phyloP scores from a whole-genome alignment of 352 stramenopile species.

The Globisporangium canariense region DNA sequence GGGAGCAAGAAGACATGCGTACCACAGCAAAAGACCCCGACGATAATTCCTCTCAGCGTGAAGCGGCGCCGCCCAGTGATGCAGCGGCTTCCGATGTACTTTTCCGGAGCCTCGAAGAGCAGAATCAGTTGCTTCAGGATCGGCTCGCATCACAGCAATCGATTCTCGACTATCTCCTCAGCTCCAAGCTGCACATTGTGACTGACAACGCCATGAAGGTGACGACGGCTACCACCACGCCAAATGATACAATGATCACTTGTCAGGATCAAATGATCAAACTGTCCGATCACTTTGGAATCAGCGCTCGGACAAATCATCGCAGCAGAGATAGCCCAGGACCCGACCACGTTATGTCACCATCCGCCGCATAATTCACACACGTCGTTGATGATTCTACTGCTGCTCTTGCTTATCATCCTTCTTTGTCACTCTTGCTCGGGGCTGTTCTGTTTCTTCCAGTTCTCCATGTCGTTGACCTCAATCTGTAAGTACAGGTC shows the following conservation, averaged over 20 bases:
- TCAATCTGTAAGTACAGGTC: slow-evolving; percentile 50
- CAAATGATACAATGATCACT: not conserved
- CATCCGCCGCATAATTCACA: slow-evolving; percentile 2
- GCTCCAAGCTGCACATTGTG: slow-evolving; percentile 24
- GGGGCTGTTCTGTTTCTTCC: slow-evolving; percentile 25
- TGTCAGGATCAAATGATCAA: slow-evolving; percentile 1
- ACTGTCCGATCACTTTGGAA: slow-evolving; percentile 1
- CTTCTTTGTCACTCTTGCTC: slow-evolving; percentile 1
- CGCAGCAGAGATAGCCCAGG: not conserved
- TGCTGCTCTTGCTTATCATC: not conserved
- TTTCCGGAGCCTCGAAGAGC: slow-evolving; percentile 20
- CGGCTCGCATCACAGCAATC: slow-evolving; percentile 32
- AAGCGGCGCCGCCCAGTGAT: not conserved
- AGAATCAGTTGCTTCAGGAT: slow-evolving; percentile 31
- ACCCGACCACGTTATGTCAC: not conserved
- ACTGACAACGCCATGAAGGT: not conserved
- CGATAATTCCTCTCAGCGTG: not conserved
- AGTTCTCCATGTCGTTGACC: slow-evolving; percentile 41
- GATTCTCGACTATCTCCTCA: slow-evolving; percentile 29
- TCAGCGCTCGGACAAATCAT: not conserved
- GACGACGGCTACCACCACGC: not conserved
- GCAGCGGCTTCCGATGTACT: not conserved
- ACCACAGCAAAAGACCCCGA: slow-evolving; percentile 1
- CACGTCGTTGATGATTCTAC: not conserved
- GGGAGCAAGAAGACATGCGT: not conserved